These are phyloP conservation scores for Mercurialis annua DNA, from an alignment of 345 rosid species.

Conservation along the genomic window DNA sequence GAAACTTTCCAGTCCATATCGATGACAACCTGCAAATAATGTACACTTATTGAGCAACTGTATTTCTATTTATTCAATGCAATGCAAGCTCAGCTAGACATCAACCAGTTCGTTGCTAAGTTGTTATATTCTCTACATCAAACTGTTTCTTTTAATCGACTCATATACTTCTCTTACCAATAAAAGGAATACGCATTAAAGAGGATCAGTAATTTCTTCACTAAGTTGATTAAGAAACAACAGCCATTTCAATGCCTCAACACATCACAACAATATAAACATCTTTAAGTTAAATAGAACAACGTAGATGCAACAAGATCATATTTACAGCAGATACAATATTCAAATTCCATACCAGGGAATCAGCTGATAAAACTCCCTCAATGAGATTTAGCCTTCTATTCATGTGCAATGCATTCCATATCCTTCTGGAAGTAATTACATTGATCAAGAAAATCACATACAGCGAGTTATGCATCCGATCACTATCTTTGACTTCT, in stretches of 20 bases:
- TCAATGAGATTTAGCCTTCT: slow-evolving; percentile 22
- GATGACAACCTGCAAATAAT: neutral
- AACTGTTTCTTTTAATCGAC: neutral
- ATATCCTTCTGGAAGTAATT: slow-evolving; percentile 36
- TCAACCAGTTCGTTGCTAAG: neutral
- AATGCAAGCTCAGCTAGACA: neutral
- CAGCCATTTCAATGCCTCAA: neutral
- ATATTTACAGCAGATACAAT: neutral
- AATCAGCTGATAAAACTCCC: slow-evolving; percentile 21
- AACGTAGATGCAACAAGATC: neutral
- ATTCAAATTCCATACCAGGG: slow-evolving; percentile 29
- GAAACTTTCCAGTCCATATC: neutral
- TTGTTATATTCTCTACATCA: neutral
- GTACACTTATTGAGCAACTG: neutral
- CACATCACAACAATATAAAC: neutral
- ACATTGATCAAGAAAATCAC: slow-evolving; percentile 31
- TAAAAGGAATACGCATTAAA: neutral
- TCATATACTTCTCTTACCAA: neutral
- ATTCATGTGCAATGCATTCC: slow-evolving; percentile 35
- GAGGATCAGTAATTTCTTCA: neutral
- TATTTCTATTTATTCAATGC: neutral
- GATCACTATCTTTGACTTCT: too few relatives aligned
- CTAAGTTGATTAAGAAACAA: neutral
- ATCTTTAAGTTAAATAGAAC: too few relatives aligned
- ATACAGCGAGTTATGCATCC: slow-evolving; percentile 17